These are phyloP conservation scores for Otatea glauca DNA, from an alignment of 176 grass and related monocot genomes.

Conservation along the genomic window DNA sequence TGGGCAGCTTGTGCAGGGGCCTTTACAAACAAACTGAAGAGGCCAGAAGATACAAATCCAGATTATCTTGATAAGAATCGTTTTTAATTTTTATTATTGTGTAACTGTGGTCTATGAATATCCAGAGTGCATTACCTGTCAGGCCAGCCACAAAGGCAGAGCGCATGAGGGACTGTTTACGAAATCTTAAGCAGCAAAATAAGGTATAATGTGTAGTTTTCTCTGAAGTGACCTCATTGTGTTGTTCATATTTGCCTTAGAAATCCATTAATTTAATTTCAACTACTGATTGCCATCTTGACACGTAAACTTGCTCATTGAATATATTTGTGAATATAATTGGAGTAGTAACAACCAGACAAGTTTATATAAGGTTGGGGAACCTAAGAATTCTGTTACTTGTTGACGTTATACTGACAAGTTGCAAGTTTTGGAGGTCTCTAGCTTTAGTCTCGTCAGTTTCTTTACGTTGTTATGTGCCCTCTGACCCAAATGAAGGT, in stretches of 20 bases:
- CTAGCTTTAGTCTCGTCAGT: not conserved
- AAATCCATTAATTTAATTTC: constrained; percentile 7
- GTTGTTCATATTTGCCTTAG: not conserved
- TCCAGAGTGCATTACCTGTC: constrained; percentile 78
- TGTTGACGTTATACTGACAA: not conserved
- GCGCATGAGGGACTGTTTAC: constrained; percentile 89
- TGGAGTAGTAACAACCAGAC: constrained; percentile 8
- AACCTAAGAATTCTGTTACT: not conserved
- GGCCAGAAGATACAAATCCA: constrained; percentile 29
- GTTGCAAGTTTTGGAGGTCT: not conserved
- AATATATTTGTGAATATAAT: not conserved
- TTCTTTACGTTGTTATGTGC: not conserved
- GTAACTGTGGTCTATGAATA: constrained; percentile 21
- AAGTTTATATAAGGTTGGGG: not conserved
- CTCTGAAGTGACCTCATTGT: constrained; percentile 22
- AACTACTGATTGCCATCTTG: not conserved
- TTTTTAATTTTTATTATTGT: not conserved
- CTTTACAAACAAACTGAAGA: not conserved
- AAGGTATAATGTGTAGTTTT: constrained; percentile 54
- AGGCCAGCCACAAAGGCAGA: constrained; percentile 90
- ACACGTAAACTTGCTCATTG: not conserved
- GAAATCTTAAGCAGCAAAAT: constrained; percentile 87
- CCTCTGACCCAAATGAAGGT: not conserved
- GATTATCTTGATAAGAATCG: constrained; percentile 43
- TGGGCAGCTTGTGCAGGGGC: not conserved